Conservation (phyloP, 352 stramenopile species). For the Pythium insidiosum region DNA sequence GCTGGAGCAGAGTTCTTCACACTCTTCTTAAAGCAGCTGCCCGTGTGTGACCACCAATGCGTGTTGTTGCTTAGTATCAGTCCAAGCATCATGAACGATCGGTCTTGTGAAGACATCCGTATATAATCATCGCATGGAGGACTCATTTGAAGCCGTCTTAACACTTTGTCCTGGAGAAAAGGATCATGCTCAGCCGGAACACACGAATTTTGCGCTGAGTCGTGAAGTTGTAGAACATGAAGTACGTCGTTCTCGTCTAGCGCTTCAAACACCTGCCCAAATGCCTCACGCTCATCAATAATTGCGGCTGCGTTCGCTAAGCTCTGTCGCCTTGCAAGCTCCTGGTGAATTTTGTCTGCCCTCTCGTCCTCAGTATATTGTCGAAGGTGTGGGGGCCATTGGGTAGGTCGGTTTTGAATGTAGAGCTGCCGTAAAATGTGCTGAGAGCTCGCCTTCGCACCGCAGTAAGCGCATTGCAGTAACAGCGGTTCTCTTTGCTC, state of each 20-base stretch:
- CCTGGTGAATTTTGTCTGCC: too few relatives aligned
- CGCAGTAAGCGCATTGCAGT: not conserved
- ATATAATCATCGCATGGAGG: not conserved
- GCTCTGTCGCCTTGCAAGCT: too few relatives aligned
- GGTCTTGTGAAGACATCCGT: not conserved
- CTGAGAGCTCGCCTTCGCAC: not conserved
- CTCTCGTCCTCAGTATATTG: too few relatives aligned
- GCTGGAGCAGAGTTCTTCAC: not conserved
- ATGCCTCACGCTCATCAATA: not conserved
- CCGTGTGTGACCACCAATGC: slow-evolving; percentile 10
- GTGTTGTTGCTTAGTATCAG: slow-evolving; percentile 5
- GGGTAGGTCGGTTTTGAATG: not conserved
- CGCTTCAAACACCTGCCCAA: not conserved
- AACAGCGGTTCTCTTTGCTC: not conserved
- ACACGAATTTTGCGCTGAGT: not conserved
- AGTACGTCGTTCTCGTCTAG: not conserved
- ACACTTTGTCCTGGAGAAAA: not conserved
- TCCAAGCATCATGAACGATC: not conserved
- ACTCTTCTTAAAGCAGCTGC: slow-evolving; percentile 13
- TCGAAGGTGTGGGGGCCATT: slow-evolving; percentile 9
- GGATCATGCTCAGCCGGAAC: not conserved
- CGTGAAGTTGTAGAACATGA: not conserved
- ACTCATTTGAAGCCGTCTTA: slow-evolving; percentile 5
- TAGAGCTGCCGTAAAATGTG: slow-evolving; percentile 2
- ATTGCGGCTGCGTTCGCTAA: not conserved